A percentile compares a stretch with the other conserved stretches of the same genome.
Evolutionary conservation across 2,329 filamentous ascomycete genomes (phyloP).

Genomic region (Alternaria sp.): DNA sequence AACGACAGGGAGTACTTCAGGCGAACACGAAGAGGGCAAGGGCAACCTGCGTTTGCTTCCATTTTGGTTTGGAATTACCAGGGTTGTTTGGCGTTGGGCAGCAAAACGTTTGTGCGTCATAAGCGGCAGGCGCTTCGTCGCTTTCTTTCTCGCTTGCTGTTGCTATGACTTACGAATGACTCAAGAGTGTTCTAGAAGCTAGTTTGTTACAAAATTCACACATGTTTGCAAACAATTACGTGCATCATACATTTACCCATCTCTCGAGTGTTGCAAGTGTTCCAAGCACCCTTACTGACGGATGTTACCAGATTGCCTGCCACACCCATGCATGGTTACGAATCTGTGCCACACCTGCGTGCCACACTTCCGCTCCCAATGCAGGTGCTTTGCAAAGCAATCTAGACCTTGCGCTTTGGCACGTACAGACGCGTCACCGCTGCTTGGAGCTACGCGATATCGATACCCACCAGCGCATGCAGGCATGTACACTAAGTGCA

Average conservation of each 20-base stretch:
- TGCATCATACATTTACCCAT: not conserved
- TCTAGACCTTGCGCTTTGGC: not conserved
- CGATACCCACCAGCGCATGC: slow-evolving; percentile 1
- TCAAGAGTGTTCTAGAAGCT: slow-evolving; percentile 13
- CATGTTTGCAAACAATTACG: slow-evolving; percentile 1
- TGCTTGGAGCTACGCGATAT: not conserved
- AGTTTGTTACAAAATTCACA: slow-evolving; percentile 9
- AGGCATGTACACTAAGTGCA: slow-evolving; percentile 6
- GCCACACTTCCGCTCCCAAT: slow-evolving; percentile 1
- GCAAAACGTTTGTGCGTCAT: slow-evolving; percentile 7
- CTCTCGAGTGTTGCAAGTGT: not conserved
- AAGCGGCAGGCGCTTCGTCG: slow-evolving; percentile 5
- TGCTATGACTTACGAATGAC: slow-evolving; percentile 11
- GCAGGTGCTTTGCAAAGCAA: not conserved
- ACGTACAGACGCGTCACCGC: not conserved
- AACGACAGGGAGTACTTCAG: slow-evolving; percentile 17
- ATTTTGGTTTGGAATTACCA: slow-evolving; percentile 1
- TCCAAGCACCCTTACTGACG: not conserved
- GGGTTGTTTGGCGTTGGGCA: slow-evolving; percentile 15
- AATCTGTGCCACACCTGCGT: slow-evolving; percentile 3
- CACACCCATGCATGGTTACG: not conserved
- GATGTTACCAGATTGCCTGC: not conserved
- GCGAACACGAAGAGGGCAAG: slow-evolving; percentile 3
- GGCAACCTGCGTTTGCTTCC: slow-evolving; percentile 5
- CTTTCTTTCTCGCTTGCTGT: slow-evolving; percentile 6